Percentiles rank a stretch among this genome's conserved stretches.
These are phyloP conservation scores for Rhizophora apiculata DNA, from an alignment of 345 rosid species.

Conservation along the genomic window DNA sequence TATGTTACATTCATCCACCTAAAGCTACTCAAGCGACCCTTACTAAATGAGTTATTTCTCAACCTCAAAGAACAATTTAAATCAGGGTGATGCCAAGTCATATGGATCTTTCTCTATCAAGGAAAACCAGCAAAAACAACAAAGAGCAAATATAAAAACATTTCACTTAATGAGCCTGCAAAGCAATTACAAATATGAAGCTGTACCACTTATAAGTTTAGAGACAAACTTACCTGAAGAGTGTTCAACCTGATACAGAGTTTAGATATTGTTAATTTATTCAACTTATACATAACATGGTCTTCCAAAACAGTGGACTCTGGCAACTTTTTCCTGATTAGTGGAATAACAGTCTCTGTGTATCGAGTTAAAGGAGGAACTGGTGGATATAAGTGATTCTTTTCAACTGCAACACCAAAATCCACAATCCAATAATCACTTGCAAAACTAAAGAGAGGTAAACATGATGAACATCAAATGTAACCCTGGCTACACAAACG, in stretches of 20 bases:
- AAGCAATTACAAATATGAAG: background rate
- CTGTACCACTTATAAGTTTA: conserved; percentile 1
- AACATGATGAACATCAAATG: background rate
- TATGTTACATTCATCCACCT: background rate
- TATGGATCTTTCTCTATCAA: too few relatives aligned
- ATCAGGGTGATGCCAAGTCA: background rate
- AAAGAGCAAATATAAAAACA: too few relatives aligned
- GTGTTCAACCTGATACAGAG: conserved; percentile 88
- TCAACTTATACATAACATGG: conserved; percentile 46
- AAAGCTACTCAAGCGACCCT: background rate
- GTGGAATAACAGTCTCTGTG: conserved; percentile 55
- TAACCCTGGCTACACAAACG: background rate
- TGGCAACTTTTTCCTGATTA: conserved; percentile 54
- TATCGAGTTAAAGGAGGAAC: conserved; percentile 95
- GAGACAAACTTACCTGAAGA: conserved; percentile 57
- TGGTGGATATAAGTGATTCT: conserved; percentile 63
- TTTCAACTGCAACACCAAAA: conserved; percentile 66
- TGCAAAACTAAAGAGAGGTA: background rate
- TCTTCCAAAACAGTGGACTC: conserved; percentile 52
- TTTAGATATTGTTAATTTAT: conserved; percentile 62
- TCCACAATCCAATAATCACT: background rate
- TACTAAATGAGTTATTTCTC: background rate
- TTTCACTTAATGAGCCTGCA: background rate
- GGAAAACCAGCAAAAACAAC: too few relatives aligned
- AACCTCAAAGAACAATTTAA: background rate